These are phyloP conservation scores for Anthostomella pinea DNA, from an alignment of 2,329 filamentous ascomycete species.

Conservation along the genomic window DNA sequence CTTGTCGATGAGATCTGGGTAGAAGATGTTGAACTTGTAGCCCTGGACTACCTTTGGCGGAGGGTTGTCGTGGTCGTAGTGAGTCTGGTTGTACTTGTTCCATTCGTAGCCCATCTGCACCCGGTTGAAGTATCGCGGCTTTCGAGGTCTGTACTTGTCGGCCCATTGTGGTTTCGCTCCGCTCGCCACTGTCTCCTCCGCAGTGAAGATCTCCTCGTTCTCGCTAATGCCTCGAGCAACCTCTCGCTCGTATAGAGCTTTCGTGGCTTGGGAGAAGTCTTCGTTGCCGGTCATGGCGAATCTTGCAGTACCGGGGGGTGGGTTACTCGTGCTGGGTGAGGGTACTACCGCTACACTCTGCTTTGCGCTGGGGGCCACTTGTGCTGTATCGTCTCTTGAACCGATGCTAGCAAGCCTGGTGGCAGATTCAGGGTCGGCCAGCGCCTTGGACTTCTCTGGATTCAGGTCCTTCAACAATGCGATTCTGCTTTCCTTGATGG, in stretches of 20 bases:
- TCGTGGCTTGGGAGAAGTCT: slow-evolving; percentile 83
- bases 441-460: slow-evolving; percentile 58
- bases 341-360: slow-evolving; percentile 12
- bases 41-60: slow-evolving; percentile 97
- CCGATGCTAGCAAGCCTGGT: slow-evolving; percentile 36
- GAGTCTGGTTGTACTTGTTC: slow-evolving; percentile 99
- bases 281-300: slow-evolving; percentile 70
- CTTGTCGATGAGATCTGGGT: slow-evolving; percentile 94
- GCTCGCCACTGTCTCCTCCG: slow-evolving; percentile 74
- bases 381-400: slow-evolving; percentile 18
- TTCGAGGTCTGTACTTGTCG: slow-evolving; percentile 81
- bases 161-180: slow-evolving; percentile 71
- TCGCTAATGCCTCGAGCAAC: slow-evolving; percentile 87
- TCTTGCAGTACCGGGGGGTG: slow-evolving; percentile 58
- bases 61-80: slow-evolving; percentile 98
- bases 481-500: slow-evolving; percentile 68
- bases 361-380: slow-evolving; percentile 27
- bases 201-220: slow-evolving; percentile 92
- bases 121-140: slow-evolving; percentile 95
- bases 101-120: slow-evolving; percentile 99
- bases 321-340: slow-evolving; percentile 35
- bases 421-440: slow-evolving; percentile 39
- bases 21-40: slow-evolving; percentile 99
- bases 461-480: slow-evolving; percentile 65
- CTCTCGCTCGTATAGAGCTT: slow-evolving; percentile 87